Base-by-base conservation (phyloP, 352 stramenopile genomes). In the Globisporangium irregulare region DNA sequence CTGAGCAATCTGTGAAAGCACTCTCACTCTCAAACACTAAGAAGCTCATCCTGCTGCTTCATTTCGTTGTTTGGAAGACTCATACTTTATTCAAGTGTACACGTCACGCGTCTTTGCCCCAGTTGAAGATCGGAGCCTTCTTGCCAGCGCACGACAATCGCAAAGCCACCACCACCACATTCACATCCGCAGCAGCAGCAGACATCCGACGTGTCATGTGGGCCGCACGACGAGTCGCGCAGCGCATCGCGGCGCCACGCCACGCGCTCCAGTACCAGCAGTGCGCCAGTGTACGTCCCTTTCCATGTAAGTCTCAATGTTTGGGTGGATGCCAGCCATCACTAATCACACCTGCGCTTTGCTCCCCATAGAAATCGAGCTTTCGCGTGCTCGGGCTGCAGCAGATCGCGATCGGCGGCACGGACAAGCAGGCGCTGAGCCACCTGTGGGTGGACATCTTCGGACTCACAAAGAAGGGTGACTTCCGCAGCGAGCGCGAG, bases 371-470 rank as follows among this genome's bases (percentile, higher is more conserved):
- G 78, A 81, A 82, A 56, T 90, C 82, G 53, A 85, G 90, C 29
- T 99, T 98, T 82, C 84, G 89, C 66, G 90, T 99, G 64, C 82
- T 99, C 22, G 97, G 97, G 27, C 75, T 99, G 57, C 97, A 99
- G 82, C 97, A 99, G 81, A 89, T 99, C 48, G 97, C 97, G 25
- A 96, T 99, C 51, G 97, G 97, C 59, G 91, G 86, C 32, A 58
- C 89, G 1, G 80, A 97, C 74, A 99, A 98, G 76, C 72, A 70
- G 53, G 78, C 82, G 27, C 76, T 99, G n/a, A 88, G 74, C 69
- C 74, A 88, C 27, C 73, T 97, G 3, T 97, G 90, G 91, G 82
- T 89, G 29, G 87, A 95, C 69, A 79, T 89, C 29, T 86, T 97
- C 29, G 89, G 90, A 3, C 66, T 97, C 14, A 73, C 36, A 53